Percentiles rank a stretch among this genome's conserved stretches.
phyloP scores from a whole-genome alignment of 2,329 filamentous ascomycete species.

The Xylaria sp. region DNA sequence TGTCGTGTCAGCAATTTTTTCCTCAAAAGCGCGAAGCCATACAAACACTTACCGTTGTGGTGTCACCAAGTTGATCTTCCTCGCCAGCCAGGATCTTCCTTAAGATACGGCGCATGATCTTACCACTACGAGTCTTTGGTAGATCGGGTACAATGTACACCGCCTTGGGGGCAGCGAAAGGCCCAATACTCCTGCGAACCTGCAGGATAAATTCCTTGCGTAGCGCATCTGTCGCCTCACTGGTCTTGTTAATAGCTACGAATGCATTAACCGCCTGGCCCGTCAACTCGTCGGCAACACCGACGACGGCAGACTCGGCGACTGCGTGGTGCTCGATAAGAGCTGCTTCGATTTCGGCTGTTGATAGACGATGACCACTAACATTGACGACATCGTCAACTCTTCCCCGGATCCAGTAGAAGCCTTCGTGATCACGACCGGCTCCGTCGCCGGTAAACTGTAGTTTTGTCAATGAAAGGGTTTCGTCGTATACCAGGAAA shows the following conservation, averaged over 20 bases:
- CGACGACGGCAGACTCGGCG: constrained; percentile 94
- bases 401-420: constrained; percentile 99
- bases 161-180: constrained; percentile 95
- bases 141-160: constrained; percentile 92
- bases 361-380: constrained; percentile 93
- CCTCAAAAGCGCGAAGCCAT: background rate
- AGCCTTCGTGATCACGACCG: constrained; percentile 95
- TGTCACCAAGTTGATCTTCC: constrained; percentile 96
- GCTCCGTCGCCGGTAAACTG: constrained; percentile 94
- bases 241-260: constrained; percentile 88
- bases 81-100: constrained; percentile 97
- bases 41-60: constrained; percentile 76
- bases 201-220: constrained; percentile 95
- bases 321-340: constrained; percentile 91
- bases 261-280: constrained; percentile 98
- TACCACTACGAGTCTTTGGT: constrained; percentile 96
- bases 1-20: constrained; percentile 18
- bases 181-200: constrained; percentile 96
- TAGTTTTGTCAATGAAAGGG: constrained; percentile 38
- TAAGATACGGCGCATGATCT: constrained; percentile 98
- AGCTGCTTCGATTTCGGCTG: constrained; percentile 96
- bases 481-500: background rate
- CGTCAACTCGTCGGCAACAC: constrained; percentile 91
- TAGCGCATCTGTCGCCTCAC: constrained; percentile 79
- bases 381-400: constrained; percentile 99